Conservation (phyloP, 768 basidiomycete genomes). For the Kwoniella shandongensis region DNA sequence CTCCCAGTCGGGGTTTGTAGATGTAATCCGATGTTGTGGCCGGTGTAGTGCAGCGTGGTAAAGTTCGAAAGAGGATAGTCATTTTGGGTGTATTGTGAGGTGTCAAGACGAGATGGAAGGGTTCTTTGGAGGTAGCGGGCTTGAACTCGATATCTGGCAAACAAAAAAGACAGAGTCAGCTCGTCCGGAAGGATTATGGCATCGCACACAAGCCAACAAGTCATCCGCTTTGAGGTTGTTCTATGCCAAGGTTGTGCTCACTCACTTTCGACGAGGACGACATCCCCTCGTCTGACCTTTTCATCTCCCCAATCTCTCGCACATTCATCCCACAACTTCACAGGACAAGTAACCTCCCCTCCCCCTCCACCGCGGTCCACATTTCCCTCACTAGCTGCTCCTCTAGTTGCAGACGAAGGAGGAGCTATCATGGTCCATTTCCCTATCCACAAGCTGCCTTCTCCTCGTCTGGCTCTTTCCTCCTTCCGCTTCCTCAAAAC, state of each 20-base stretch:
- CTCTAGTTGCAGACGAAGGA: neutral
- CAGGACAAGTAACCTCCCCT: constrained; percentile 24
- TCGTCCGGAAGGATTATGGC: too few species aligned
- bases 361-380: neutral
- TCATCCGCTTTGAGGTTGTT: too few species aligned
- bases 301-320: constrained; percentile 36
- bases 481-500: constrained; percentile 30
- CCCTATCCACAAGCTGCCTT: constrained; percentile 34
- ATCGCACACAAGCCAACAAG: too few species aligned
- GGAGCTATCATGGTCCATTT: constrained; percentile 35
- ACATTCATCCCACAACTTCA: constrained; percentile 41
- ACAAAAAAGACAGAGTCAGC: too few species aligned
- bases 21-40: constrained; percentile 8
- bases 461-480: constrained; percentile 27
- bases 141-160: constrained; percentile 35
- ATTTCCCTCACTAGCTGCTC: neutral
- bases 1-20: constrained; percentile 1
- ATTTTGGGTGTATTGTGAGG: constrained; percentile 18
- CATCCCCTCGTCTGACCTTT: constrained; percentile 38
- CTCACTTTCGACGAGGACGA: constrained; percentile 43
- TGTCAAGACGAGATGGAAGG: constrained; percentile 26
- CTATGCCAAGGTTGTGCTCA: too few species aligned
- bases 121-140: constrained; percentile 26
- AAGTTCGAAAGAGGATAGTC: constrained; percentile 40
- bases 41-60: constrained; percentile 27